Evolutionary conservation across 179 eudicot species (phyloP).

Genomic region (Silene vulgaris): DNA sequence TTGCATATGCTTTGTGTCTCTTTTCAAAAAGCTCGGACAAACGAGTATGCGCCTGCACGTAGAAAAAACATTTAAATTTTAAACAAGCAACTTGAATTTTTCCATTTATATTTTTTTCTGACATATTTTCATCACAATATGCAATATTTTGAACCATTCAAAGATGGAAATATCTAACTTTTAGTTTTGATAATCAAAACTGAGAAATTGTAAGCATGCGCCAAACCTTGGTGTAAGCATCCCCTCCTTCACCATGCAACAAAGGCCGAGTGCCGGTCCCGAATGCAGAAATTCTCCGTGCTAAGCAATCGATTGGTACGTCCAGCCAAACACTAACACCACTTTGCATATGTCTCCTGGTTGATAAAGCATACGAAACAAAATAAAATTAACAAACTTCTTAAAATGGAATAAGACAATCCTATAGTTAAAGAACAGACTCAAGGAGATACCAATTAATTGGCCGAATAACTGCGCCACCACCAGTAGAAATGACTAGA

Average conservation of each 20-base stretch:
- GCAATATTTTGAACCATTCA: background rate
- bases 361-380: background rate
- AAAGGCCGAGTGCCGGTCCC: conserved; percentile 91
- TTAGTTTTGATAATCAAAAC: no score
- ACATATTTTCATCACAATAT: background rate
- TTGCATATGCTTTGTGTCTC: conserved; percentile 67
- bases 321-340: conserved; percentile 89
- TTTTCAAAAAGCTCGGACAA: conserved; percentile 53
- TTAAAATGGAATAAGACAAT: background rate
- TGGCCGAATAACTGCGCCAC: conserved; percentile 90
- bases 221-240: conserved; percentile 70
- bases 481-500: conserved; percentile 85
- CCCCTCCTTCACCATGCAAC: conserved; percentile 57
- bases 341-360: conserved; percentile 79
- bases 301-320: conserved; percentile 87
- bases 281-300: conserved; percentile 65
- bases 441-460: conserved; percentile 59
- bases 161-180: background rate
- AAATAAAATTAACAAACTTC: background rate
- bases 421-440: background rate
- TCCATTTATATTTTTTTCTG: background rate
- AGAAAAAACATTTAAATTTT: background rate
- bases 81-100: background rate
- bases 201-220: background rate
- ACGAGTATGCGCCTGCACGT: conserved; percentile 53